These are phyloP conservation scores for Tritrichomonas musculus DNA, from an alignment of 208 protist species.

Conservation along the genomic window DNA sequence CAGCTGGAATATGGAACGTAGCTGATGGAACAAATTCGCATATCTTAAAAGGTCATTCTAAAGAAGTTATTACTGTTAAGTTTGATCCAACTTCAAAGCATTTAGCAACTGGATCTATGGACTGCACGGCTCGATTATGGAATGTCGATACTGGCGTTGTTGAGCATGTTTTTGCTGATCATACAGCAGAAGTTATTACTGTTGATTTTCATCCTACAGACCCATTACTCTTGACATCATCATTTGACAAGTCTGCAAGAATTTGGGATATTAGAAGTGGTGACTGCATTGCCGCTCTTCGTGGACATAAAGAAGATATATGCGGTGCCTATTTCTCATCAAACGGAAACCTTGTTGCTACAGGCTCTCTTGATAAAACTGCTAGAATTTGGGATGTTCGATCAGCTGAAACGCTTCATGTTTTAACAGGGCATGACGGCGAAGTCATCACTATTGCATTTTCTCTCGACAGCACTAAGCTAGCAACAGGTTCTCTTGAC, in stretches of 20 bases:
- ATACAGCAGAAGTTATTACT: slow-evolving; percentile 80
- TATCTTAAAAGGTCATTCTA: not conserved
- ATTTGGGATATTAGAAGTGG: slow-evolving; percentile 78
- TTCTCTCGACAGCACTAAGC: slow-evolving; percentile 65
- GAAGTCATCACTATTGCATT: slow-evolving; percentile 80
- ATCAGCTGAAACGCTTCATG: slow-evolving; percentile 67
- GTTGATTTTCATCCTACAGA: slow-evolving; percentile 69
- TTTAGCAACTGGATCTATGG: slow-evolving; percentile 80
- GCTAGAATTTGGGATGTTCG: slow-evolving; percentile 81
- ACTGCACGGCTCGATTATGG: slow-evolving; percentile 78
- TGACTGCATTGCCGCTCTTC: slow-evolving; percentile 71
- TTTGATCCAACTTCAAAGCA: slow-evolving; percentile 50
- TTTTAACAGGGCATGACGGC: slow-evolving; percentile 72
- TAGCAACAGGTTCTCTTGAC: slow-evolving; percentile 79
- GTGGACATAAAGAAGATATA: slow-evolving; percentile 80
- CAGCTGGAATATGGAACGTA: not conserved
- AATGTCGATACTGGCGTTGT: slow-evolving; percentile 73
- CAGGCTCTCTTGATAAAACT: slow-evolving; percentile 81
- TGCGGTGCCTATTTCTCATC: slow-evolving; percentile 69
- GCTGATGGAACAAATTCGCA: not conserved
- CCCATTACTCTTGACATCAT: slow-evolving; percentile 70
- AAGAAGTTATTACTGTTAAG: slow-evolving; percentile 78
- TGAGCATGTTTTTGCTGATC: slow-evolving; percentile 69
- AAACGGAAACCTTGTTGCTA: slow-evolving; percentile 69
- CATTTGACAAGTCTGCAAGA: slow-evolving; percentile 88